These are phyloP conservation scores for Periconia sp. DNA, from an alignment of 2,329 filamentous ascomycete species.

Conservation along the genomic window DNA sequence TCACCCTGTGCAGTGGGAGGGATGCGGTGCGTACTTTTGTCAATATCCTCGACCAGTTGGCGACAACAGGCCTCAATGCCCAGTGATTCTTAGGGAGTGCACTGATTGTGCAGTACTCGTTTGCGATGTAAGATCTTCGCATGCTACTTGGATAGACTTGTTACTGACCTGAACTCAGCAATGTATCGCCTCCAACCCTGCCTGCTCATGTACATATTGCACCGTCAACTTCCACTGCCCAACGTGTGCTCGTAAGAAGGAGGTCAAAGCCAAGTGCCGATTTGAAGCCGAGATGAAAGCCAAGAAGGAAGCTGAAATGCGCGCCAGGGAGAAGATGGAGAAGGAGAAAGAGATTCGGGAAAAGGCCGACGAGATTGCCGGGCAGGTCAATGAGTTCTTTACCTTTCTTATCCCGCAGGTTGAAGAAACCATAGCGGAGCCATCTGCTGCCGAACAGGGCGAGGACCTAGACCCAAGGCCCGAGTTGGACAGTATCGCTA, in stretches of 20 bases:
- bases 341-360: slow-evolving; percentile 38
- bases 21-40: slow-evolving; percentile 47
- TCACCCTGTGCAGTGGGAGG: slow-evolving; percentile 48
- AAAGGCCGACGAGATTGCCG: slow-evolving; percentile 37
- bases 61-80: slow-evolving; percentile 41
- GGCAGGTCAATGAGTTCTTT: slow-evolving; percentile 40
- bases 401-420: slow-evolving; percentile 24
- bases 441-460: slow-evolving; percentile 1
- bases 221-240: slow-evolving; percentile 44
- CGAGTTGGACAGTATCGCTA: slow-evolving; percentile 7
- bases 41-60: slow-evolving; percentile 42
- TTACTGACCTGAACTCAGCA: slow-evolving; percentile 22
- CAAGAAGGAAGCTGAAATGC: slow-evolving; percentile 33
- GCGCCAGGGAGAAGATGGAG: slow-evolving; percentile 29
- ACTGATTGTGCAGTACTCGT: slow-evolving; percentile 43
- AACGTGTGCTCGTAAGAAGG: slow-evolving; percentile 35
- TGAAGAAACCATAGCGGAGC: slow-evolving; percentile 3
- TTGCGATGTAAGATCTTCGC: slow-evolving; percentile 41
- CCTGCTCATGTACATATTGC: slow-evolving; percentile 44
- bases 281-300: slow-evolving; percentile 37
- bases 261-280: slow-evolving; percentile 38
- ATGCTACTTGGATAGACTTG: not conserved
- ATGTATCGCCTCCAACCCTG: slow-evolving; percentile 32
- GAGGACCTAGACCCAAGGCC: slow-evolving; percentile 10
- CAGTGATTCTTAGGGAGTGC: slow-evolving; percentile 41